Evolutionary conservation across 495 filamentous ascomycete species (phyloP), one percentile per base, ranked within the genome.

Genomic region (Podospora bellae-mahoneyi): DNA sequence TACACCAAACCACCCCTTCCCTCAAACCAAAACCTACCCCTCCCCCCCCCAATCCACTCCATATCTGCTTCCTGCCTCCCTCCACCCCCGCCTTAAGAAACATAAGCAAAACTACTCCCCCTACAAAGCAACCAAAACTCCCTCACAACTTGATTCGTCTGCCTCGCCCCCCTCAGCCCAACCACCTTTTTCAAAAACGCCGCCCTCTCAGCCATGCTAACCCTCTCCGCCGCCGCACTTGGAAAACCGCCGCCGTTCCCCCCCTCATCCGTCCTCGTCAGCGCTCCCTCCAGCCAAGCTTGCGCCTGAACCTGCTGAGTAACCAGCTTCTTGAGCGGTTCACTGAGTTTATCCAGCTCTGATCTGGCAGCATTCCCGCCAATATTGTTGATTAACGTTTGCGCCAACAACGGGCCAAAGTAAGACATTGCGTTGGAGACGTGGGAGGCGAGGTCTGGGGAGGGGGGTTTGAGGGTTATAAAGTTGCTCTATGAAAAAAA

Each of bases 301-400:
- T 85, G 86, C 4, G 88, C 83, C 19, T 76, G 75, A n/a, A 85
- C 81, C 20, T 92, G 87, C 39, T 86, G 82, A 65, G 86, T 85
- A 3, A 96, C 81, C 3, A 95, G 78, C 70, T 89, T 91, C 78
- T 91, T 91, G 19, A 97, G 83, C 30, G 91, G 91, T 59, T 94
- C 91, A 66, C 83, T 86, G 5, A 97, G 82, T 69, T 83, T 86
- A 62, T 92, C 89, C 0, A 97, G 80, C 71, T 97, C 93, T 64
- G 89, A 92, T 60, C 93, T 84, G 3, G 88, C 84, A 48, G 89
- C 92, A 48, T 85, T 85, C 2, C 94, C 94, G 16, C 89, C 87
- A 64, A 93, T 85, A 70, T 90, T 92, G n/a, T 79, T 79, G 18
- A 91, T 79, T 2, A 94, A 79, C 0, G 86, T 81, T 60, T 85